These are phyloP conservation scores for Blastocladiella emersonii DNA, from an alignment of 371 early-diverging fungal species.

Conservation along the genomic window DNA sequence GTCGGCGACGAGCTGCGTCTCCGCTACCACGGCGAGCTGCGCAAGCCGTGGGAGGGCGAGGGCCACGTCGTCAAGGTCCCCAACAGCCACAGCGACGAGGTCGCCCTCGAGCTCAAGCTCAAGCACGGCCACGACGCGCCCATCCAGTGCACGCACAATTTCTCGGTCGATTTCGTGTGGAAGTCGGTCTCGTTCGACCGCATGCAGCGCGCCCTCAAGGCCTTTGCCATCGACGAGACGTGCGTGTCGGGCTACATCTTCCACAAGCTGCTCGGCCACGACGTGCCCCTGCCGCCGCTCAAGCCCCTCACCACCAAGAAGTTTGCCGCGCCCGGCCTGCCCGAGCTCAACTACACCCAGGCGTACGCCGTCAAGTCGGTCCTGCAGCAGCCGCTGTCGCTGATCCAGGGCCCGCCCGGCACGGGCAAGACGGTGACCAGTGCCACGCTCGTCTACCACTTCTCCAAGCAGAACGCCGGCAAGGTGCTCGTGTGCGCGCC, in stretches of 20 bases:
- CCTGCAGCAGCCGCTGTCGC: conserved; percentile 72
- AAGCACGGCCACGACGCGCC: conserved; percentile 50
- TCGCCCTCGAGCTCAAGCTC: conserved; percentile 70
- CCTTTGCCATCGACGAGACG: conserved; percentile 84
- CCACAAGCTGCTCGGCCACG: conserved; percentile 84
- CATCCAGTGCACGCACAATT: conserved; percentile 77
- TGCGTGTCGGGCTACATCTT: conserved; percentile 91
- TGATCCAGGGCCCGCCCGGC: conserved; percentile 97
- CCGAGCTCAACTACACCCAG: conserved; percentile 96
- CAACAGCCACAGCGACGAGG: conserved; percentile 62
- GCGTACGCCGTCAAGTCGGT: conserved; percentile 86
- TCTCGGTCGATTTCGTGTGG: conserved; percentile 98
- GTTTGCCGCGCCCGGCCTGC: conserved; percentile 81
- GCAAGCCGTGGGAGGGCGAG: conserved; percentile 67
- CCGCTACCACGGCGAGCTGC: conserved; percentile 73
- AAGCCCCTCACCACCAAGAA: conserved; percentile 7
- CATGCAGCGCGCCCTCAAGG: conserved; percentile 90
- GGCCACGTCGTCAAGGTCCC: conserved; percentile 86
- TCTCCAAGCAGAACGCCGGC: conserved; percentile 78
- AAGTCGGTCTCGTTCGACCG: conserved; percentile 91
- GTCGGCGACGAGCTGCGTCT: conserved; percentile 92
- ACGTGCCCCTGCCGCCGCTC: conserved; percentile 49
- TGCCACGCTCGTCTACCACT: conserved; percentile 93
- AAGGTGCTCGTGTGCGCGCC: conserved; percentile 97
- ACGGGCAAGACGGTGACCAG: conserved; percentile 98